Percentiles rank a stretch among this genome's conserved stretches.
phyloP scores from a whole-genome alignment of 345 rosid genomes.

The Linum usitatissimum region DNA sequence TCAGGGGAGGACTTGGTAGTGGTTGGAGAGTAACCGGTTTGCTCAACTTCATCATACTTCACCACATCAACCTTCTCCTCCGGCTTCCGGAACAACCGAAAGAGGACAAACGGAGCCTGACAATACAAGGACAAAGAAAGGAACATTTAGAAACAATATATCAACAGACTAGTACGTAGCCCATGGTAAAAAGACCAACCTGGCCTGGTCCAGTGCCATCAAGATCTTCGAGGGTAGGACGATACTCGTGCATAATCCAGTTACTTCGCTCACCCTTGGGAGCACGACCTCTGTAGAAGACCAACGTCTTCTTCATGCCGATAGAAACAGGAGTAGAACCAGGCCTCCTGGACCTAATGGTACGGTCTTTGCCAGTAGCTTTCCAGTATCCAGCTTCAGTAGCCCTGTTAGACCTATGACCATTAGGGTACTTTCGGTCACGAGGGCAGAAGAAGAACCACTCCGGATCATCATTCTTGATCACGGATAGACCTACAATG shows the following conservation, averaged over 20 bases:
- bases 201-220: conserved; percentile 78
- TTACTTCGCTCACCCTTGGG: conserved; percentile 75
- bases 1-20: conserved; percentile 48
- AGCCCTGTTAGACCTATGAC: conserved; percentile 89
- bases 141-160: background rate
- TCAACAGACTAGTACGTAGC: no score
- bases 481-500: conserved; percentile 54
- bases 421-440: conserved; percentile 87
- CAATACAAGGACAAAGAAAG: background rate
- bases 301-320: conserved; percentile 97
- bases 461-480: conserved; percentile 77
- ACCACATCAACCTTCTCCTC: conserved; percentile 34
- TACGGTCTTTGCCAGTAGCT: conserved; percentile 88
- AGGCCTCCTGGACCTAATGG: conserved; percentile 49
- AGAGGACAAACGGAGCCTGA: conserved; percentile 70
- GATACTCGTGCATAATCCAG: conserved; percentile 98
- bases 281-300: conserved; percentile 87
- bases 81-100: conserved; percentile 67
- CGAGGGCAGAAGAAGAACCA: conserved; percentile 97
- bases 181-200: conserved; percentile 18
- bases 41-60: conserved; percentile 47
- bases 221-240: conserved; percentile 57
- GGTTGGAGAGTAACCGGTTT: conserved; percentile 38
- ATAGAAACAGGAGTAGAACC: conserved; percentile 17
- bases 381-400: conserved; percentile 95